phyloP scores from a whole-genome alignment of 1,139 yeast species.

The Pichia sp. region DNA sequence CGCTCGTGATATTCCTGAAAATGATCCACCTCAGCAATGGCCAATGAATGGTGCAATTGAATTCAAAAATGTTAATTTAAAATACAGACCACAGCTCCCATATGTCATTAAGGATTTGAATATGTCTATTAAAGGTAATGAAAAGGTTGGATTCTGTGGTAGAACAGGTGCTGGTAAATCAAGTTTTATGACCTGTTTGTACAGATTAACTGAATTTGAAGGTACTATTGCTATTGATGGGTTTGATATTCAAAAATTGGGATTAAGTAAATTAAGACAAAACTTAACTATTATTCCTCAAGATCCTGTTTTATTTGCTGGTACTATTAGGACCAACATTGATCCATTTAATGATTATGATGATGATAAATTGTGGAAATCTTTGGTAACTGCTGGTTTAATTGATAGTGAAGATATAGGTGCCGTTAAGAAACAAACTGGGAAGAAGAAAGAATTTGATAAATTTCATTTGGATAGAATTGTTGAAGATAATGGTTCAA shows the following conservation, averaged over 20 bases:
- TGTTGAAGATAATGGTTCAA: conserved; percentile 49
- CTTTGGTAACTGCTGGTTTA: conserved; percentile 42
- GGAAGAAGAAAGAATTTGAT: conserved; percentile 26
- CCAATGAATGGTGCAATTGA: conserved; percentile 52
- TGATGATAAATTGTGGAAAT: conserved; percentile 45
- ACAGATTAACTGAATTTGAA: conserved; percentile 51
- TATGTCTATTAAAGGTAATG: conserved; percentile 34
- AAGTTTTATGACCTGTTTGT: conserved; percentile 37
- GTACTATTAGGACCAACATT: conserved; percentile 47
- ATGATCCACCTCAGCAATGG: conserved; percentile 46
- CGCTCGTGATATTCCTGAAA: conserved; percentile 45
- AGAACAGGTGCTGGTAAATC: conserved; percentile 43
- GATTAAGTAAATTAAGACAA: conserved; percentile 33
- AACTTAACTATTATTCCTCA: conserved; percentile 40
- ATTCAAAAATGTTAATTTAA: conserved; percentile 54
- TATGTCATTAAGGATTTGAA: conserved; percentile 55
- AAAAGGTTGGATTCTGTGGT: conserved; percentile 39
- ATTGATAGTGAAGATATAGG: conserved; percentile 28
- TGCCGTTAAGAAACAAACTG: conserved; percentile 18
- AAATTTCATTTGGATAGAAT: conserved; percentile 46
- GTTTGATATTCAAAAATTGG: conserved; percentile 32
- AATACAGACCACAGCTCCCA: conserved; percentile 75
- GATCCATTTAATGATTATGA: conserved; percentile 46
- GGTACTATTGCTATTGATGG: conserved; percentile 33
- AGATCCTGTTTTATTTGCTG: conserved; percentile 43